phyloP scores from a whole-genome alignment of 495 filamentous ascomycete species.

The Trichoderma erinaceum region DNA sequence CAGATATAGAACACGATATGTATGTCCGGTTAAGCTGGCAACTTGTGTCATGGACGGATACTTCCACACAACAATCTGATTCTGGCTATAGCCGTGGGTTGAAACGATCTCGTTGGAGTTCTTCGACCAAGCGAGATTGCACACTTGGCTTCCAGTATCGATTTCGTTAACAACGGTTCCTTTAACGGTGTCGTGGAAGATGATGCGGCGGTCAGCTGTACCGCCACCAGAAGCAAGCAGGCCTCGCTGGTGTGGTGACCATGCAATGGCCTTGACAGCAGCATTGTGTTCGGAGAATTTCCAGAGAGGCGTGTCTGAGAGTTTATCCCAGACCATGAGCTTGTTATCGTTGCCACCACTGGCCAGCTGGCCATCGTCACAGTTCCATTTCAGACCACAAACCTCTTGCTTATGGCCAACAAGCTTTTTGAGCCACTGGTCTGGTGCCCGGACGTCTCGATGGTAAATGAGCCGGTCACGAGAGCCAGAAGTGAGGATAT shows the following conservation, averaged over 20 bases:
- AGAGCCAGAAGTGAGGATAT: conserved; percentile 93
- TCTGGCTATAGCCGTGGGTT: conserved; percentile 96
- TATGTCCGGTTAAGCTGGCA: conserved; percentile 89
- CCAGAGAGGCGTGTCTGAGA: conserved; percentile 77
- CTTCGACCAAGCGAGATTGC: conserved; percentile 91
- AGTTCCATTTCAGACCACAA: conserved; percentile 96
- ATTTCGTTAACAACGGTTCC: conserved; percentile 73
- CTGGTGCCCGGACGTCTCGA: conserved; percentile 88
- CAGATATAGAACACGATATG: conserved; percentile 90
- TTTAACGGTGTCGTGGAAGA: conserved; percentile 91
- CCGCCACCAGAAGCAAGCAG: conserved; percentile 93
- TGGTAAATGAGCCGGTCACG: conserved; percentile 90
- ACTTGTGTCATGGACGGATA: conserved; percentile 97
- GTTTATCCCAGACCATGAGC: conserved; percentile 94
- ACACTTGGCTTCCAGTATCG: conserved; percentile 94
- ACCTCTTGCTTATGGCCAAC: conserved; percentile 98
- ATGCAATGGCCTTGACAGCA: conserved; percentile 97
- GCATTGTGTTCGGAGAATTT: conserved; percentile 91
- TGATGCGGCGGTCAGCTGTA: conserved; percentile 91
- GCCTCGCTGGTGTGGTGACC: conserved; percentile 92
- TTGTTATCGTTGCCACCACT: conserved; percentile 98
- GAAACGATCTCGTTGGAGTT: conserved; percentile 96
- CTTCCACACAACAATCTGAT: conserved; percentile 98
- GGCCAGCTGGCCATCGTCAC: conserved; percentile 89
- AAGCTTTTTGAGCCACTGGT: conserved; percentile 78